Evolutionary conservation across 148 eudicot species (phyloP).

Genomic region (Cornus florida): DNA sequence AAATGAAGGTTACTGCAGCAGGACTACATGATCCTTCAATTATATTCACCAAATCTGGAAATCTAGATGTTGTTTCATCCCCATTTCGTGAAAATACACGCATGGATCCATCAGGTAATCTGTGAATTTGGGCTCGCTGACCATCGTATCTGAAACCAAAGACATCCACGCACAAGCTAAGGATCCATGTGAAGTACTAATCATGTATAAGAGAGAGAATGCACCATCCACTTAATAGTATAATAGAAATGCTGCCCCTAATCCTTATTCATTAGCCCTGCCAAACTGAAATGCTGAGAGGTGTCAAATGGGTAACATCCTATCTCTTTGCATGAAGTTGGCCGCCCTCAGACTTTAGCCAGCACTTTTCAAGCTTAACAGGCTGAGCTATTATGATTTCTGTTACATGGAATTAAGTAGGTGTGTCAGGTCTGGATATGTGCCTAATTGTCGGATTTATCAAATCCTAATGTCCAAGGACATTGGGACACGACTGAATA

Average conservation of each 20-base stretch:
- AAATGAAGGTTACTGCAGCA: conserved; percentile 57
- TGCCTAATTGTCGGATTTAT: too few species aligned
- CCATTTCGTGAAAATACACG: conserved; percentile 92
- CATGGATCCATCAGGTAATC: conserved; percentile 76
- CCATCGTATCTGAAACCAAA: conserved; percentile 82
- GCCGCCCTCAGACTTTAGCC: neutral
- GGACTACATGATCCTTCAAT: conserved; percentile 63
- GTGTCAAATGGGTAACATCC: neutral
- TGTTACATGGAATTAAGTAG: too few species aligned
- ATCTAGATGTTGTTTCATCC: conserved; percentile 85
- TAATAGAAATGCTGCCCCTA: neutral
- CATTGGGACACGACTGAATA: too few species aligned
- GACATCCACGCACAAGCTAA: neutral
- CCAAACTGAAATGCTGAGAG: neutral
- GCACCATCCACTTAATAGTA: neutral
- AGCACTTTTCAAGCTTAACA: neutral
- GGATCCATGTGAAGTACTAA: neutral
- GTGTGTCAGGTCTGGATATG: too few species aligned
- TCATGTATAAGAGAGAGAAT: neutral
- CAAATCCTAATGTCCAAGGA: too few species aligned
- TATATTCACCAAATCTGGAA: conserved; percentile 81
- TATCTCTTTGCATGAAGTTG: too few species aligned
- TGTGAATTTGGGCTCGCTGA: conserved; percentile 97
- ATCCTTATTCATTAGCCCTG: neutral
- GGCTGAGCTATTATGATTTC: neutral